Base-by-base conservation (phyloP, 306 rosid species). In the Arachis hypogaea region DNA sequence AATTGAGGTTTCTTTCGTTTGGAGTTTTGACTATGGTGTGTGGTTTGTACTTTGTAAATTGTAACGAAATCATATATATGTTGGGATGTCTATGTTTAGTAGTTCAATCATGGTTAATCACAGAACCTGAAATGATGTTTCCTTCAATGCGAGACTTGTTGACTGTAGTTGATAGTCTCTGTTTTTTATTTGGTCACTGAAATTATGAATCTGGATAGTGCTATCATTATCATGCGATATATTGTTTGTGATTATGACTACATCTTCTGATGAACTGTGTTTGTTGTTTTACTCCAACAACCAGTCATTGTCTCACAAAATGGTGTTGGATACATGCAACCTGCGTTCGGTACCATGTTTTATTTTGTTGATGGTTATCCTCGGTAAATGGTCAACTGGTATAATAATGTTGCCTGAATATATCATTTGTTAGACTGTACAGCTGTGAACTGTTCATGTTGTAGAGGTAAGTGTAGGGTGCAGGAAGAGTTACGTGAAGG, bases 1-100 rank as follows among this genome's bases (percentile, higher is more conserved):
- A 67, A 46, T 72, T 58, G 12, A n/a, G 36, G 55, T 70, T 82
- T 77, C n/a, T 74, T 65, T 3, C 42, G 6, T 66, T 49, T 74
- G 58, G 59, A 72, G 52, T 61, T 57, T 44, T 63, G 10, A 44
- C 11, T 22, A 28, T 46, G 43, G 9, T 22, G 47, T 11, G 1
- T 56, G 10, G 45, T 46, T 46, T 66, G 51, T 46, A 10, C 9
- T 46, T 10, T 33, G 4, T 33, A 33, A 33, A 33, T 33, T 1
- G 38, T 33, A 33, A 33, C 2, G 38, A 33, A 49, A 38, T 70
- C 52, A 47, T 47, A 59, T 72, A 77, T 79, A 47, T 79, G 69
- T 16, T 14, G 52, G 52, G 11, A n/a, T 73, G 11, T 7, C 42
- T 29, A 58, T 68, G 56, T 51, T 72, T 55, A 41, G 51, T 73